Base-by-base conservation (phyloP, 129 eudicot genomes). In the Helianthus tuberosus region DNA sequence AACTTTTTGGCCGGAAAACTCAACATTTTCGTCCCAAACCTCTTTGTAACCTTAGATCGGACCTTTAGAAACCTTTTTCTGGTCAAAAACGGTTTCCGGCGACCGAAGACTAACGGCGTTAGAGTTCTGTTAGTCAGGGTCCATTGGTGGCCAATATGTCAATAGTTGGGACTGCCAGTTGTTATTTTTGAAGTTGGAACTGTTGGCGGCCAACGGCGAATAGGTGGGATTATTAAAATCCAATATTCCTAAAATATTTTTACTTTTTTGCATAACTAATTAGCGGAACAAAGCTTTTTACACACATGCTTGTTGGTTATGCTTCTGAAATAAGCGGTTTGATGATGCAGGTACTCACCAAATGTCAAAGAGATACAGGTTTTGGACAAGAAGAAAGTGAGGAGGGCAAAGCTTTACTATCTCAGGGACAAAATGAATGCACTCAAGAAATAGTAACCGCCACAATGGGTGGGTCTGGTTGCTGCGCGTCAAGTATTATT, bases 351-450 rank as follows among this genome's bases (percentile, higher is more conserved):
- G 82, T 91, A 95, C 77, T 95, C 97, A 8, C 99, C 97, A 6
- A 95, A 89, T 72, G 80, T 95, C 64, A 95, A 95, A 91, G 97
- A 91, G 81, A 87, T 95, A 80, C 80, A 87, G 75, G 92, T 95
- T 72, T 72, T 95, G 81, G 97, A 91, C 82, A 95, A 89, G 95
- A 95, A 89, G 92, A 95, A 87, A 77, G 97, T 91, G 83, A 87
- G 95, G 81, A 91, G 99, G 91, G 97, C 96, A 15, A 91, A 95
- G 89, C 96, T 89, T 35, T 91, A 95, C 86, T 91, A 91, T 74
- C 96, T 91, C 8, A 87, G 99, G 82, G 96, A 87, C 47, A 91
- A 80, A 79, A 85, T 91, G 99, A 88, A 88, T 69, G 82, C 90
- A 17, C 88, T 85, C 15, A 80, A 64, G 88, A 85, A 74, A 61